phyloP scores from a whole-genome alignment of 2,329 filamentous ascomycete species.

The Penicillium hordei region DNA sequence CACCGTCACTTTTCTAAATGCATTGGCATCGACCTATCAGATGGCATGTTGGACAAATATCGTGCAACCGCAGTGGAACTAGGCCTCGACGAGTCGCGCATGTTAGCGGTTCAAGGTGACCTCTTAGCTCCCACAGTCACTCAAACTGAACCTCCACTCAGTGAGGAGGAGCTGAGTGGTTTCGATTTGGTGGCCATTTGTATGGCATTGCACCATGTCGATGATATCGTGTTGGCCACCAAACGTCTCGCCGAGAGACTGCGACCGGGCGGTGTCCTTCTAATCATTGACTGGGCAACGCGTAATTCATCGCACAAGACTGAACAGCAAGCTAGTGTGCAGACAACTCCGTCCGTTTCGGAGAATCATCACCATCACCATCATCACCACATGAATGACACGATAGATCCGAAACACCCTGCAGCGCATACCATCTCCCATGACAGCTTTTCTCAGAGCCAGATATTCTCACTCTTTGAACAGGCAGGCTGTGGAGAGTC shows the following conservation, averaged over 20 bases:
- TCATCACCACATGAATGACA: neutral
- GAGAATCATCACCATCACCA: neutral
- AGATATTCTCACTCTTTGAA: neutral
- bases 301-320: neutral
- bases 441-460: neutral
- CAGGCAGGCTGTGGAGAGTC: constrained; percentile 3
- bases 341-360: neutral
- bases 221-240: neutral
- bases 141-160: neutral
- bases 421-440: constrained; percentile 3
- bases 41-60: neutral
- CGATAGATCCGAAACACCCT: neutral
- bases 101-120: neutral
- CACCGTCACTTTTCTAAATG: constrained; percentile 1
- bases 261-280: neutral
- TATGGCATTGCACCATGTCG: constrained; percentile 3
- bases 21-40: neutral
- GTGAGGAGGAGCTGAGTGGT: neutral
- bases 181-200: constrained; percentile 1
- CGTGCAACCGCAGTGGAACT: neutral
- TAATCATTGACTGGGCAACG: constrained; percentile 1
- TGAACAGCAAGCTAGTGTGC: neutral
- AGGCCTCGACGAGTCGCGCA: neutral
- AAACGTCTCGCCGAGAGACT: neutral
- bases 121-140: neutral